Base-by-base conservation (phyloP, 1,139 yeast genomes). In the Candida albicans region DNA sequence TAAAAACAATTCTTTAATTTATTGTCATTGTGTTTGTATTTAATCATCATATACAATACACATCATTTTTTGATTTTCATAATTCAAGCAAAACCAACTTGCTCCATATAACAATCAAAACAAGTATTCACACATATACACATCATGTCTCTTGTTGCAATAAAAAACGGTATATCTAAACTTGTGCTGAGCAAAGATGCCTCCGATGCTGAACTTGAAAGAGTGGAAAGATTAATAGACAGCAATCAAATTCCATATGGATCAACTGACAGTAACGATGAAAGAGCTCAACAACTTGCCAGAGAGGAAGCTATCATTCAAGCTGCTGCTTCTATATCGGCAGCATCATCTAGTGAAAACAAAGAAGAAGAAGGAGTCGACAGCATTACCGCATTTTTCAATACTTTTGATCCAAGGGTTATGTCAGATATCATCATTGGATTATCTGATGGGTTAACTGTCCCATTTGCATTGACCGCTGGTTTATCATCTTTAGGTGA, bases 371-470 rank as follows among this genome's bases (percentile, higher is more conserved):
- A 57, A 6, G 26, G 36, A 5, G 61, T 53, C 11, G 55, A 58
- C 6, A 62, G 54, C 15, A 40, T 49, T n/a, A 41, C 43, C 4
- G 75, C 75, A 11, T 68, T 73, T 45, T 71, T 73, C 57, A 62
- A 61, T 50, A 67, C 61, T 36, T 73, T 74, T 50, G 79, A 84
- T 60, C 93, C 93, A 11, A 73, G 93, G 62, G 87, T 84, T 33
- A 85, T 86, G 87, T 80, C 87, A 35, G 95, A 86, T 62, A 73
- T 84, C 42, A 84, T 86, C 49, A 86, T 86, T 55, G 95, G 95
- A 3, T 73, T 86, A 47, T 81, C 87, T 37, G 95, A 86, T 61
- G 95, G 95, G 1, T 72, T 86, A 54, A 86, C 95, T 1, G 95
- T 86, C 39, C 95, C 95, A 14, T 86, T 86, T 70, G 93, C 95